Percentiles rank a stretch among this genome's conserved stretches.
Evolutionary conservation across 208 protist genomes (phyloP).

Genomic region (Wallacemonas sp.): DNA sequence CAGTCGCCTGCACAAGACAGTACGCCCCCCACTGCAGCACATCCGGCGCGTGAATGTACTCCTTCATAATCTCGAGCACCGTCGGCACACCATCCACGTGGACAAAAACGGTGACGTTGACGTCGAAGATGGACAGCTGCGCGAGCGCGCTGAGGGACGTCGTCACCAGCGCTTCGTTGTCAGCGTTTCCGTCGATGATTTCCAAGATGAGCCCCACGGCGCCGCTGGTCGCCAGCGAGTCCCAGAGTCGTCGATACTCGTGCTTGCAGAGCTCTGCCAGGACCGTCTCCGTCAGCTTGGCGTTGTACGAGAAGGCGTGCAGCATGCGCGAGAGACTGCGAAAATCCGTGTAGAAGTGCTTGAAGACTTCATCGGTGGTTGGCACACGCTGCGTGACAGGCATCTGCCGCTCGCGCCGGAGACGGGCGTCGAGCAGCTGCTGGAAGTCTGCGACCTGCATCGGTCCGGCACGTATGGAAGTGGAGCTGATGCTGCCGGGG

Average conservation of each 20-base stretch:
- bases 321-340: constrained; percentile 71
- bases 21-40: constrained; percentile 78
- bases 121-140: constrained; percentile 57
- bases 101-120: constrained; percentile 56
- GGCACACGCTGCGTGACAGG: constrained; percentile 41
- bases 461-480: neutral
- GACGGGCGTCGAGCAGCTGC: constrained; percentile 9
- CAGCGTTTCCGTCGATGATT: constrained; percentile 73
- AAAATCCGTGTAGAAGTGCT: constrained; percentile 70
- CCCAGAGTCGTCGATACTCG: constrained; percentile 13
- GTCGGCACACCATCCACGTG: constrained; percentile 68
- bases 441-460: neutral
- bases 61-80: constrained; percentile 81
- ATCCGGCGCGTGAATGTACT: constrained; percentile 54
- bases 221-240: constrained; percentile 35
- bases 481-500: constrained; percentile 1
- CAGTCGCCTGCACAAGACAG: constrained; percentile 51
- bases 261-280: constrained; percentile 37
- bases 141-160: constrained; percentile 61
- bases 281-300: constrained; percentile 44
- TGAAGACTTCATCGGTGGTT: constrained; percentile 54
- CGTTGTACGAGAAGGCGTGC: constrained; percentile 63
- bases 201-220: constrained; percentile 77
- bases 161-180: constrained; percentile 62
- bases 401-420: constrained; percentile 9